Evolutionary conservation across 371 early-diverging fungal genomes (phyloP), one percentile per base, ranked within the genome.

Genomic region (Haplosporangium sp.): DNA sequence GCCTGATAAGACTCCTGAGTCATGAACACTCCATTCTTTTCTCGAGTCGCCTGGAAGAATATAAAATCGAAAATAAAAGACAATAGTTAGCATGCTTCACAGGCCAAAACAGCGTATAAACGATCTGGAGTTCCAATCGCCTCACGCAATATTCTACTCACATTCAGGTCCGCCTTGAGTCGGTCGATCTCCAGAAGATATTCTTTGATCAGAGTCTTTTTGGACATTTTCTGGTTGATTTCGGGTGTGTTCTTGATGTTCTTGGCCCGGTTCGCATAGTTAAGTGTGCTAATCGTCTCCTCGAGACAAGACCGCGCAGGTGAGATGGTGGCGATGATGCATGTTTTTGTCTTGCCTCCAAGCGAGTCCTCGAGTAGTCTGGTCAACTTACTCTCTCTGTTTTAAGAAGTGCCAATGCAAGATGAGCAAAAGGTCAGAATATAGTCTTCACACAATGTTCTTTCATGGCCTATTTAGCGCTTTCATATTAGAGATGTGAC

Each of bases 231-330:
- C 71, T 91, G 90, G 73, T 98, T 98, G 62, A 93, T 89, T 79
- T 93, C 93, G 0, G 98, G 98, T 62, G 92, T 91, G 73, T 98
- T 99, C 63, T 91, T 90, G 77, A 98, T 96, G 53, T 91, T 93
- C 87, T 95, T 98, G 21, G 99, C 98, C 29, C 96, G 88, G 72
- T 90, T 92, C 1, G 99, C 99, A 79, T 99, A 99, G 50, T 97
- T 91, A 40, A 99, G 86, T 0, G 99, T 99, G 59, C 92, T 94
- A 43, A 95, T 81, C 1, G 97, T 92, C 66, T 99, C 99, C 43
- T 96, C 96, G 37, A 94, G 75, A 64, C 91, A 92, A 43, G 84
- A 84, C 51, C 84, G 84, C 0, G 91, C 89, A 0, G 96, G 96
- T 5, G 95, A 94, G 40, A 98, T 91, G n/a, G 93, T 95, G 7